A percentile compares a stretch with the other conserved stretches of the same genome.
Evolutionary conservation across 768 basidiomycete genomes (phyloP).

Genomic region (Pleurotus tuber-regium): DNA sequence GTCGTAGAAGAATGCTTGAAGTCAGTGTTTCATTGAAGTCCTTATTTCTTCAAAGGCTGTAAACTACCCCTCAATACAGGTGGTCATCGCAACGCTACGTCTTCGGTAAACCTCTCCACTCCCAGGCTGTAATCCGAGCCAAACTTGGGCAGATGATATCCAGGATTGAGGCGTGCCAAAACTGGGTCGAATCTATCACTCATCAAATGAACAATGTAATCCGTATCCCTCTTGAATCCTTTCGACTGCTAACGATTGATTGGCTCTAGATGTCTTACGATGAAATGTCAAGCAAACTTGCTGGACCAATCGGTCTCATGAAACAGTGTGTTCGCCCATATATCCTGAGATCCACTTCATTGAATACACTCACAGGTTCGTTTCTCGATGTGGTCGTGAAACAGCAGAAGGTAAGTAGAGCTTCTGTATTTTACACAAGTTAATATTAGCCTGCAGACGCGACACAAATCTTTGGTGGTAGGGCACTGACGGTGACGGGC

Average conservation of each 20-base stretch:
- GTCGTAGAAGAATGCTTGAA: conserved; percentile 91
- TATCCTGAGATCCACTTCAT: background rate
- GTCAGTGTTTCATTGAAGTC: conserved; percentile 44
- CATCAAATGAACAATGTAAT: conserved; percentile 88
- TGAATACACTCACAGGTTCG: conserved; percentile 43
- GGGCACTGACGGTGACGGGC: conserved; percentile 81
- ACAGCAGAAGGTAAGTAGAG: conserved; percentile 56
- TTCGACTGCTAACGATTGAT: conserved; percentile 1
- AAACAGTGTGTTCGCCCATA: conserved; percentile 63
- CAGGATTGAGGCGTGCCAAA: conserved; percentile 80
- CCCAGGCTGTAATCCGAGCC: conserved; percentile 83
- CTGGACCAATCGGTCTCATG: conserved; percentile 84
- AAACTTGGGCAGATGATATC: conserved; percentile 91
- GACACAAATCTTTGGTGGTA: conserved; percentile 85
- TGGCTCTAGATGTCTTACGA: conserved; percentile 73
- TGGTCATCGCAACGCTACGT: conserved; percentile 90
- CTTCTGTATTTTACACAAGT: conserved; percentile 34
- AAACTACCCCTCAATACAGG: too few relatives aligned
- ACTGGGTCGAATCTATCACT: conserved; percentile 88
- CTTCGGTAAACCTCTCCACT: conserved; percentile 82
- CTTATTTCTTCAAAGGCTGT: too few relatives aligned
- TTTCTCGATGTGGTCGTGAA: conserved; percentile 65
- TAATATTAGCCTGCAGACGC: conserved; percentile 48
- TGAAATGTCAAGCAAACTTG: conserved; percentile 81
- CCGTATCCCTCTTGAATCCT: conserved; percentile 12